Conservation (phyloP, 306 rosid genomes). For the Purshia tridentata region DNA sequence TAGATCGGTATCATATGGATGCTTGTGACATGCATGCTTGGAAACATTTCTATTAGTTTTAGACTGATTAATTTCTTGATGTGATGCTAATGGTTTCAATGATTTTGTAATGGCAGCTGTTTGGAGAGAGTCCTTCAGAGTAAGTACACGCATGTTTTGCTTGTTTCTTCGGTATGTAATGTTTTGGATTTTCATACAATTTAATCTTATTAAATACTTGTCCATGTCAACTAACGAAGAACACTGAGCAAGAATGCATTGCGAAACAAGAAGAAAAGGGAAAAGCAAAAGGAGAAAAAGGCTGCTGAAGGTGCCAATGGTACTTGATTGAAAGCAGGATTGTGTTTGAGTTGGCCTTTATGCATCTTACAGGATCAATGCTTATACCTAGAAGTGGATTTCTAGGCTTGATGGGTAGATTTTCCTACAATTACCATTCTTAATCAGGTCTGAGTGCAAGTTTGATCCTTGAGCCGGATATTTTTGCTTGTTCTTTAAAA, state of each 20-base stretch:
- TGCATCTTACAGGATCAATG: background rate
- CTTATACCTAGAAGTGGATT: conserved; percentile 4
- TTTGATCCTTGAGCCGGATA: background rate
- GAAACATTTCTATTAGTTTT: background rate
- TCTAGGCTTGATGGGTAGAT: conserved; percentile 15
- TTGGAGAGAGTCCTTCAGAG: conserved; percentile 75
- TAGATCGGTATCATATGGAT: background rate
- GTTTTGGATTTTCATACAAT: conserved; percentile 11
- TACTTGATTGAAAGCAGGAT: conserved; percentile 32
- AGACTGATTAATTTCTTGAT: background rate
- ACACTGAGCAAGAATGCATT: conserved; percentile 77
- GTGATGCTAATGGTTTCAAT: conserved; percentile 26
- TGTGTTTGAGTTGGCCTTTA: background rate
- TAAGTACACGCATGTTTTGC: conserved; percentile 29
- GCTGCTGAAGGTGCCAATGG: conserved; percentile 47
- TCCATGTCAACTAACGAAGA: conserved; percentile 41
- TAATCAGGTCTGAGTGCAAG: background rate
- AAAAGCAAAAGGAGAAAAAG: conserved; percentile 89
- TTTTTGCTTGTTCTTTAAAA: background rate
- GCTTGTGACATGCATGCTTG: background rate
- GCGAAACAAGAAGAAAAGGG: conserved; percentile 92
- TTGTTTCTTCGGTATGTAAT: conserved; percentile 1
- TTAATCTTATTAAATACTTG: conserved; percentile 17
- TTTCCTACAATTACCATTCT: background rate
- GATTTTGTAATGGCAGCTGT: conserved; percentile 52